A percentile compares a stretch with the other conserved stretches of the same genome.
Conservation (phyloP, 768 basidiomycete species). For the Tubosaeta brunneosetosa region DNA sequence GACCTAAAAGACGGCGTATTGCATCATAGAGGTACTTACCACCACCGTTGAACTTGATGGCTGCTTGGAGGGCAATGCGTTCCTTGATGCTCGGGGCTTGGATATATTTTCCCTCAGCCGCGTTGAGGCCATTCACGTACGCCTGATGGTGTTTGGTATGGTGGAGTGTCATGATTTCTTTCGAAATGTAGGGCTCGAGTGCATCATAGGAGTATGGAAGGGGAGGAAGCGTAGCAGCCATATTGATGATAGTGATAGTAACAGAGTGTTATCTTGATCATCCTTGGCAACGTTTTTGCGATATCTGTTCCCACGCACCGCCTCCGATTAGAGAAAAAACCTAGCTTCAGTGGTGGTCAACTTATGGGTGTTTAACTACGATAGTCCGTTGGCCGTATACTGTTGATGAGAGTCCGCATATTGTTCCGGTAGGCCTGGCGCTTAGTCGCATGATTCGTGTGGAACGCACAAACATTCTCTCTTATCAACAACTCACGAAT, state of each 20-base stretch:
- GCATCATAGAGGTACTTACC: slow-evolving; percentile 48
- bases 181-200: slow-evolving; percentile 90
- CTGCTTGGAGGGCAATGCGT: slow-evolving; percentile 82
- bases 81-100: slow-evolving; percentile 66
- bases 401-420: no score
- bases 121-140: slow-evolving; percentile 89
- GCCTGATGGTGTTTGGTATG: slow-evolving; percentile 95
- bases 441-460: no score
- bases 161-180: slow-evolving; percentile 92
- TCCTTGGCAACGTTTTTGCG: no score
- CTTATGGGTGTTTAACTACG: no score
- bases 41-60: slow-evolving; percentile 95
- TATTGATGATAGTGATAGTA: slow-evolving; percentile 19
- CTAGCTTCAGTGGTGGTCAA: no score
- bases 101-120: slow-evolving; percentile 75
- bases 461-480: no score
- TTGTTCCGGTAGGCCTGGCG: no score
- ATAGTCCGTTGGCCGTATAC: no score
- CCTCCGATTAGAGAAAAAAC: no score
- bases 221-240: slow-evolving; percentile 56
- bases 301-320: no score
- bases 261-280: neutral
- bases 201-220: slow-evolving; percentile 81
- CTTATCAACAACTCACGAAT: no score
- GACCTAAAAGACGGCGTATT: neutral